phyloP scores from a whole-genome alignment of 1,284 basidiomycete species.

The Ceratobasidium sp. region DNA sequence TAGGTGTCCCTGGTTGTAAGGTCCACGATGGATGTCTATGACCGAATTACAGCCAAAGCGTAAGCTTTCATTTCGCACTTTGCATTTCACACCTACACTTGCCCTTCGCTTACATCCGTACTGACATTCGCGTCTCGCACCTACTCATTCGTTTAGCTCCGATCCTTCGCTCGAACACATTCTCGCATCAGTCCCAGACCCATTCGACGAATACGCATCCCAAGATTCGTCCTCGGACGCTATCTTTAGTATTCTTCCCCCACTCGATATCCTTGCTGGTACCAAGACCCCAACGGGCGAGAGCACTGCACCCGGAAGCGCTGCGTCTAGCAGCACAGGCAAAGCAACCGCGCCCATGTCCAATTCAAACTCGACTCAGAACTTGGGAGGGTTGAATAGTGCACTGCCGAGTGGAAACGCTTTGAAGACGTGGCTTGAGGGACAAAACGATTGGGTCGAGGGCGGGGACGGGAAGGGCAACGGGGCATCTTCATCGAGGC shows the following conservation, averaged over 20 bases:
- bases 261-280: conserved; percentile 60
- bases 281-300: conserved; percentile 31
- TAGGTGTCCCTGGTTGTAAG: conserved; percentile 81
- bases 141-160: conserved; percentile 71
- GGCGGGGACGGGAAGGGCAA: no score
- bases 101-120: conserved; percentile 38
- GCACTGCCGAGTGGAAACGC: conserved; percentile 22
- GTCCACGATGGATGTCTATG: conserved; percentile 85
- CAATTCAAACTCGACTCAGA: background rate
- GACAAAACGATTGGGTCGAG: conserved; percentile 31
- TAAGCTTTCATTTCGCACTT: conserved; percentile 61
- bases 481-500: background rate
- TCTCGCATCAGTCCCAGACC: conserved; percentile 90
- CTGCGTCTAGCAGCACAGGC: conserved; percentile 27
- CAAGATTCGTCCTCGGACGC: conserved; percentile 87
- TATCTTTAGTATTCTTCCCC: conserved; percentile 92
- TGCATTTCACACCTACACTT: background rate
- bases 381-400: background rate
- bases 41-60: conserved; percentile 90
- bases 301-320: conserved; percentile 33
- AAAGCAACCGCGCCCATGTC: background rate
- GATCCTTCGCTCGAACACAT: conserved; percentile 94
- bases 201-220: conserved; percentile 92
- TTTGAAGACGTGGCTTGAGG: conserved; percentile 25
- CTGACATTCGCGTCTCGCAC: no score